Base-by-base conservation (phyloP, 2,329 filamentous ascomycete genomes). In the Phyllosticta citrichinensis region DNA sequence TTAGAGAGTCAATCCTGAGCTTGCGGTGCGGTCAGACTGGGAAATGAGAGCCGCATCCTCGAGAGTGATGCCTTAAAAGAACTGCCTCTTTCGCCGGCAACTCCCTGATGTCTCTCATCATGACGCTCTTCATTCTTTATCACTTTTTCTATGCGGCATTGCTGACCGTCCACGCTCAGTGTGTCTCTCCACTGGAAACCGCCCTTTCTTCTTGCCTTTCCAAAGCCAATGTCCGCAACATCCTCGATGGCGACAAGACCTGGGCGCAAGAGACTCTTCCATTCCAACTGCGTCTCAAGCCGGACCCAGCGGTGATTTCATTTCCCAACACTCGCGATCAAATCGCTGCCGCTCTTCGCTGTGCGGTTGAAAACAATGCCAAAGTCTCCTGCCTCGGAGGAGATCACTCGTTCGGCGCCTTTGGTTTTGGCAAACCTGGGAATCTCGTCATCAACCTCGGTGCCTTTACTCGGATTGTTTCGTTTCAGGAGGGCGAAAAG, bases 361-460 rank as follows among this genome's bases (percentile, higher is more conserved):
- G 65, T 40, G 65, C 63, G 2, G 59, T 64, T 20, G 50, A 66
- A 10, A 61, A 62, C 10, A 61, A 60, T 4, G 51, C 62, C 53
- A 66, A 66, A 51, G 64, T 65, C 4, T 58, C 65, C 1, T 55
- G 62, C 2, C 51, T 66, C 5, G 64, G 64, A 17, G 64, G 65
- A 17, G 62, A 63, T 14, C 65, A 66, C 24, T 65, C 64, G 3
- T 66, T 64, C 17, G 63, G 61, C 51, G 63, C 62, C 1, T 66
- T 63, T n/a, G 65, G 64, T 25, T 63, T 65, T 5, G 65, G 65
- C 9, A 62, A 64, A 0, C 59, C 62, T 1, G 63, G 62, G 17
- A 63, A 58, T 19, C 63, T 66, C 17, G 61, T 65, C 14, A 62
- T 66, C 30, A 61, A 63, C 57, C 62, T 66, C 59, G 62, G 59